Evolutionary conservation across 306 rosid species (phyloP), one percentile per base, ranked within the genome.

Genomic region (Begonia fuchsioides): DNA sequence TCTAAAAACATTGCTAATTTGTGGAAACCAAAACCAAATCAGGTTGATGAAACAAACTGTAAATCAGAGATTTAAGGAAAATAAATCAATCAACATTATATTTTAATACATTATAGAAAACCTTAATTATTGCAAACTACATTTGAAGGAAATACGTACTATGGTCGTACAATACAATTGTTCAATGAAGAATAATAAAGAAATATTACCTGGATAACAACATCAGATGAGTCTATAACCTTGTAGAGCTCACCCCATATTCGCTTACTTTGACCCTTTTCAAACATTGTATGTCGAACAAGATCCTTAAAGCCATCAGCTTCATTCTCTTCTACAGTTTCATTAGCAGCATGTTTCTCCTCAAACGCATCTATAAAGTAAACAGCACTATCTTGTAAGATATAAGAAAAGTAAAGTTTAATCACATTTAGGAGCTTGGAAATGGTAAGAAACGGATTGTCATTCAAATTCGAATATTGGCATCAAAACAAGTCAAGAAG

Each of bases 221-320:
- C 97, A 73, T 84, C 95, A 0, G 97, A 90, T 50, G 95, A 90
- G 69, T 90, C 97, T n/a, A 90, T 76, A 17, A 90, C 97, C 75
- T 90, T 84, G 82, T 90, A 90, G 43, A 90, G 95, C 68, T 90
- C 95, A 10, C 95, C 95, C 97, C 97, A 90, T 49, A 90, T 90
- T 38, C 92, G 95, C 70, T 90, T 90, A 74, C 97, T 90, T 63
- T 90, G 97, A 59, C 97, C 97, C 71, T 90, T 90, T 19, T 90
- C 97, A 58, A 90, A 90, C 97, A 90, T 90, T 18, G 56, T 81
- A 69, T 90, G 97, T 32, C 97, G 79, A 56, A 79, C 95, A 47
- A 90, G 72, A 68, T 79, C 95, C 66, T 94, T 75, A 59, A 84
- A 64, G 50, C 87, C 95, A 55, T 73, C 97, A 20, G 38, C 87